Evolutionary conservation across 345 rosid species (phyloP).

Genomic region (Euphorbia peplus): DNA sequence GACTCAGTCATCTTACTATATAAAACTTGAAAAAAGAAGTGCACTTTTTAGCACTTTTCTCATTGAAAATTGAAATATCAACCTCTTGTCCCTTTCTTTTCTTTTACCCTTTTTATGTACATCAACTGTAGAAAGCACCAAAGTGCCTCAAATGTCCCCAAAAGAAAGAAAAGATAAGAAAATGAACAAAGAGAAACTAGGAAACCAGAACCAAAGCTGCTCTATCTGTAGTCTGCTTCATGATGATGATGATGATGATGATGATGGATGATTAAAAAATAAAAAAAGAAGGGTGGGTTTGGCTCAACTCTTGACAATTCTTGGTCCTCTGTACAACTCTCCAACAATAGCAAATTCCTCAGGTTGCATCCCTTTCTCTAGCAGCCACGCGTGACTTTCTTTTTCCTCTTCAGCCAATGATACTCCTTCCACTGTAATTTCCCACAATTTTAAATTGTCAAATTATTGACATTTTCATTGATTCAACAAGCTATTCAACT

Average conservation of each 20-base stretch:
- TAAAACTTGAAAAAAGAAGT: conserved; percentile 6
- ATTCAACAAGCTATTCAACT: too few species aligned
- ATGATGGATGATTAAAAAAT: neutral
- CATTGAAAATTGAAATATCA: neutral
- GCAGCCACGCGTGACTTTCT: conserved; percentile 66
- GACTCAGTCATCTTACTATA: neutral
- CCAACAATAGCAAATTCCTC: conserved; percentile 50
- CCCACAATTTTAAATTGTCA: neutral
- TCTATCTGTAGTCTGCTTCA: conserved; percentile 12
- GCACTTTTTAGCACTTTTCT: conserved; percentile 17
- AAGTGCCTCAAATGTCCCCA: neutral
- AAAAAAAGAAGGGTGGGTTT: neutral
- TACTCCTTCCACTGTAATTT: conserved; percentile 38
- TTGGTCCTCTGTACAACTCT: conserved; percentile 35
- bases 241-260: neutral
- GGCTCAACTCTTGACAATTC: conserved; percentile 12
- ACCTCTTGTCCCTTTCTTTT: conserved; percentile 13
- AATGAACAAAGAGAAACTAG: neutral
- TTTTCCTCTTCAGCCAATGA: conserved; percentile 49
- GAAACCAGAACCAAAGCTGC: conserved; percentile 1
- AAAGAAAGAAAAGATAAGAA: neutral
- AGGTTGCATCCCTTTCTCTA: conserved; percentile 54
- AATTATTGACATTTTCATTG: neutral
- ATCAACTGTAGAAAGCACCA: conserved; percentile 11
- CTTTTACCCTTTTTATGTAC: conserved; percentile 20